Base-by-base conservation (phyloP, 1,139 yeast genomes). In the Taphrina populina region DNA sequence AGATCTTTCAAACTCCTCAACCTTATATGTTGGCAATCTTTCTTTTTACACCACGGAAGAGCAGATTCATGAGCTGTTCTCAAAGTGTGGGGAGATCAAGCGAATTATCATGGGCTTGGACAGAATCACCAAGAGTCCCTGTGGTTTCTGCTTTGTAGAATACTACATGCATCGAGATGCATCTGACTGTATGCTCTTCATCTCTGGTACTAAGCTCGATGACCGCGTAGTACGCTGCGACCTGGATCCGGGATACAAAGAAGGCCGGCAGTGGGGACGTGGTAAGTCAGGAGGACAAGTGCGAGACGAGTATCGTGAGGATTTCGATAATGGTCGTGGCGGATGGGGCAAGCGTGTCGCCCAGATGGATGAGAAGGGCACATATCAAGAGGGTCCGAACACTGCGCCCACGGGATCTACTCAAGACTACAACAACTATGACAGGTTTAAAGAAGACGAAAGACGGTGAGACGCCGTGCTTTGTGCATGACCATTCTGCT, bases 191-290 rank as follows among this genome's bases (percentile, higher is more conserved):
- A 80, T 90, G 66, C 84, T 88, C 66, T 90, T 81, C 66, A 73
- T 92, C 58, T 82, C 85, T 61, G 83, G 82, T 49, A 88, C 95
- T 0, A 83, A 81, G 64, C 75, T 90, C 47, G 96, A 90, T 66
- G 94, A 90, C 52, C 81, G 87, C 60, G 74, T 75, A 26, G 77
- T 90, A 63, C 82, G 85, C 45, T 84, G 90, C 47, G 98, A 90
- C 69, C 73, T 92, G 64, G 98, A 90, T 67, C 95, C 96, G 0
- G 98, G 98, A 0, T 90, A 90, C 67, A 79, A 78, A 62, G 96
- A 90, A 64, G 97, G 97, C 0, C 76, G 98, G 63, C 96, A 92
- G 67, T 90, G 82, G 67, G 97, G 97, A 13, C 77, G 98, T 64
- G 97, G 97, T 44, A 77, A 78, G 24, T 81, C 80, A 62, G 97